A percentile compares a stretch with the other conserved stretches of the same genome.
Conservation (phyloP, 495 filamentous ascomycete genomes). For the Aspergillus avenaceus region DNA sequence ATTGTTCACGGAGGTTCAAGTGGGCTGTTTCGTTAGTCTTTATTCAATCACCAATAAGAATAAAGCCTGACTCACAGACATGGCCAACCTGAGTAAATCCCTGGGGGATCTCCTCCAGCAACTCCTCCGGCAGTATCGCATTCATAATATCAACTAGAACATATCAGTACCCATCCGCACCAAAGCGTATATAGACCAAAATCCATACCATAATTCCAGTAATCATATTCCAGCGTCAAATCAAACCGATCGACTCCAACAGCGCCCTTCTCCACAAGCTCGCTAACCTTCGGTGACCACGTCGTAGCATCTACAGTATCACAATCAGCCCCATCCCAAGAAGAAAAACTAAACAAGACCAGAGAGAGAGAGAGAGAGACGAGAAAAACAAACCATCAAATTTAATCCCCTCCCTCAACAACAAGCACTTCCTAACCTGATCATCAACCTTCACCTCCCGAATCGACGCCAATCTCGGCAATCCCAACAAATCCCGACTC, state of each 20-base stretch:
- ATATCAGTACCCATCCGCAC: neutral
- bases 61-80: constrained; percentile 54
- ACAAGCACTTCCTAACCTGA: constrained; percentile 62
- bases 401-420: constrained; percentile 68
- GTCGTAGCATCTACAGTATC: constrained; percentile 59
- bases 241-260: constrained; percentile 69
- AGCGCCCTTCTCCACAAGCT: constrained; percentile 61
- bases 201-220: constrained; percentile 73
- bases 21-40: constrained; percentile 52
- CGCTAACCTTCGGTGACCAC: constrained; percentile 65
- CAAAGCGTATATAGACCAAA: neutral
- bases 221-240: constrained; percentile 72
- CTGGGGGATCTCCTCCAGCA: constrained; percentile 68
- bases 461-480: constrained; percentile 56
- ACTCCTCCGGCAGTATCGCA: constrained; percentile 67
- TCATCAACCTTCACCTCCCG: constrained; percentile 48
- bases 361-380: too few species aligned
- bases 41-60: neutral
- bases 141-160: constrained; percentile 71
- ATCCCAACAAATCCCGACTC: constrained; percentile 54
- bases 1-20: constrained; percentile 80
- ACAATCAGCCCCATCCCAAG: constrained; percentile 48
- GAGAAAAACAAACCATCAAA: constrained; percentile 53
- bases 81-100: constrained; percentile 88
- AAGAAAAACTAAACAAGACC: too few species aligned